Evolutionary conservation across 352 stramenopile species (phyloP).

Genomic region (Thalassiosira mediterranea): DNA sequence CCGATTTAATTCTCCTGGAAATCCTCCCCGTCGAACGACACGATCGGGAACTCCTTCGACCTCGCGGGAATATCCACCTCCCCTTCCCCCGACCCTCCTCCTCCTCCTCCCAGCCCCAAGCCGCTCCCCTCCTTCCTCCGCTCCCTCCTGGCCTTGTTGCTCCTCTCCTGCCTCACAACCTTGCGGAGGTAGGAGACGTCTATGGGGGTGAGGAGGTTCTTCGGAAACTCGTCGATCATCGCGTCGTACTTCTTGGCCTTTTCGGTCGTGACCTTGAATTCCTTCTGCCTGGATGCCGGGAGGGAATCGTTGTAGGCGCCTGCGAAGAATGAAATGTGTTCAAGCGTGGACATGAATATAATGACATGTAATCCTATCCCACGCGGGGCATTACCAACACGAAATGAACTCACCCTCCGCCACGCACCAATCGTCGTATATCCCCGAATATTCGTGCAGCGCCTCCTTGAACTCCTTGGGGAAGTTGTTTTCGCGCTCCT

Average conservation of each 20-base stretch:
- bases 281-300: constrained; percentile 40
- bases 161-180: constrained; percentile 61
- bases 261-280: constrained; percentile 62
- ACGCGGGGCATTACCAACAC: not conserved
- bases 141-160: constrained; percentile 65
- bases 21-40: constrained; percentile 38
- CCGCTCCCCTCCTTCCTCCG: constrained; percentile 34
- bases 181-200: constrained; percentile 67
- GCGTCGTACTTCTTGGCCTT: constrained; percentile 79
- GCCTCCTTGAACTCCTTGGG: constrained; percentile 64
- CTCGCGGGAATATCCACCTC: constrained; percentile 36
- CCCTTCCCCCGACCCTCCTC: constrained; percentile 2
- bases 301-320: constrained; percentile 33
- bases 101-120: not conserved
- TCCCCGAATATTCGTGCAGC: constrained; percentile 66
- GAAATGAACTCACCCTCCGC: constrained; percentile 45
- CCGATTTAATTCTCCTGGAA: constrained; percentile 27
- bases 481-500: constrained; percentile 71
- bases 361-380: no score
- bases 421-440: constrained; percentile 74
- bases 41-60: constrained; percentile 29
- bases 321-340: not conserved
- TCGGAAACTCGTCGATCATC: constrained; percentile 67
- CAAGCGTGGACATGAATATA: constrained; percentile 1
- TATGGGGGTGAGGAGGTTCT: constrained; percentile 68